Percentiles rank a stretch among this genome's conserved stretches.
phyloP scores from a whole-genome alignment of 495 filamentous ascomycete genomes.

The Rhypophila decipiens region DNA sequence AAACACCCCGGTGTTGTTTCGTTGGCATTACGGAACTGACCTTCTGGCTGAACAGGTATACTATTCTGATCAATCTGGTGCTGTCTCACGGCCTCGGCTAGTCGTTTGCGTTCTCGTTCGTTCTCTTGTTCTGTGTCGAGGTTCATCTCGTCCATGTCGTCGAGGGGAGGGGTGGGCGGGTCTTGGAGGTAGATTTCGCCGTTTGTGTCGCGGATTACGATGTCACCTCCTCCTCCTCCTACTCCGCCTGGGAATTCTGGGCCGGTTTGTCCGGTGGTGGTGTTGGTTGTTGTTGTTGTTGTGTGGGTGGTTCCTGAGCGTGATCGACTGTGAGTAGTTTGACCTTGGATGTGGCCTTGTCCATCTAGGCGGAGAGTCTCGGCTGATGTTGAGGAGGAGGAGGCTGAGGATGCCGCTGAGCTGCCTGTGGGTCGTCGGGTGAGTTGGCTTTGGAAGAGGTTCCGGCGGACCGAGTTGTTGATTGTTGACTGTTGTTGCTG shows the following conservation, averaged over 20 bases:
- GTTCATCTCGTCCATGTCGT: conserved; percentile 47
- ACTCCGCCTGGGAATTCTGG: conserved; percentile 41
- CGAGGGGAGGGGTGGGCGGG: conserved; percentile 47
- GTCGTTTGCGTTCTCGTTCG: conserved; percentile 40
- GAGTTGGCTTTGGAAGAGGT: conserved; percentile 67
- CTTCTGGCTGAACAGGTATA: conserved; percentile 59
- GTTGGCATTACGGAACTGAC: conserved; percentile 29
- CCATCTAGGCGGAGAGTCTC: conserved; percentile 29
- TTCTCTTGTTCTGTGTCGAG: conserved; percentile 40
- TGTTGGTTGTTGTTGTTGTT: conserved; percentile 3
- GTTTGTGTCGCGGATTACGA: conserved; percentile 68
- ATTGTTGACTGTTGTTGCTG: background rate
- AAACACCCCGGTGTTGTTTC: background rate
- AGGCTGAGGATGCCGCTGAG: background rate
- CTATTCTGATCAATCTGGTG: conserved; percentile 57
- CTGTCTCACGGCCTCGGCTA: conserved; percentile 50
- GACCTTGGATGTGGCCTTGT: too few relatives aligned
- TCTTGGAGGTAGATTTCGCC: conserved; percentile 65
- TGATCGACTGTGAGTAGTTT: too few relatives aligned
- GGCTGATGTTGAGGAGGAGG: conserved; percentile 27
- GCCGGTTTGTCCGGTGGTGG: background rate
- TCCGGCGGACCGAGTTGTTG: conserved; percentile 50
- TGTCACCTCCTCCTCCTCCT: too few relatives aligned
- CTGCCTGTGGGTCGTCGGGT: conserved; percentile 57
- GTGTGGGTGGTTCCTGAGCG: too few relatives aligned